Percentiles rank a stretch among this genome's conserved stretches.
These are phyloP conservation scores for Salvia rosmarinus DNA, from an alignment of 257 asterid species.

Conservation along the genomic window DNA sequence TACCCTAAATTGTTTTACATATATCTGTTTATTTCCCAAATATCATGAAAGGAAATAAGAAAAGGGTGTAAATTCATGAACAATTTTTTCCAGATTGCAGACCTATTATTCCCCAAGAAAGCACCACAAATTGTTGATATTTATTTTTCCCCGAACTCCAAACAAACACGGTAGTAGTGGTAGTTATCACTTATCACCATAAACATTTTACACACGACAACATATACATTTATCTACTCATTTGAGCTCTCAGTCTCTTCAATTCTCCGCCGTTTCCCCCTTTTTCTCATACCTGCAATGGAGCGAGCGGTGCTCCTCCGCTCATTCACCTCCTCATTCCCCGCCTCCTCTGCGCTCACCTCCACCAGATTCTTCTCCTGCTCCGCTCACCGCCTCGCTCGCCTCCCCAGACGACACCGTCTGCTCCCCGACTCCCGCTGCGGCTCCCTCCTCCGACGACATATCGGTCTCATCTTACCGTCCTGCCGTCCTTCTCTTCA, in stretches of 20 bases:
- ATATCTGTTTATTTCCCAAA: no score
- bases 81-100: neutral
- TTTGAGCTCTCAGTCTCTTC: constrained; percentile 14
- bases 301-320: constrained; percentile 78
- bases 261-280: no score
- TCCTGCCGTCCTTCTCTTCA: constrained; percentile 47
- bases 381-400: constrained; percentile 52
- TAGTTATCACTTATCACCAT: neutral
- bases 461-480: constrained; percentile 49
- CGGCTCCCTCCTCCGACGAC: constrained; percentile 53
- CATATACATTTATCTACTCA: neutral
- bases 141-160: constrained; percentile 30
- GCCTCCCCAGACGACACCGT: constrained; percentile 58
- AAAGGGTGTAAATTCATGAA: neutral
- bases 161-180: neutral
- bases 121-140: constrained; percentile 28
- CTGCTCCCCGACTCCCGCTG: constrained; percentile 45
- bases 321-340: constrained; percentile 61
- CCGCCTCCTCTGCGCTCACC: constrained; percentile 49
- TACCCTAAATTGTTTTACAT: no score
- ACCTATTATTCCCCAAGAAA: constrained; percentile 45
- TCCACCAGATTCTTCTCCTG: constrained; percentile 69
- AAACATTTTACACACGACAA: neutral
- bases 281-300: constrained; percentile 50
- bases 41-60: neutral